Conservation (phyloP, 768 basidiomycete species). For the Mrakia hoshinonis region DNA sequence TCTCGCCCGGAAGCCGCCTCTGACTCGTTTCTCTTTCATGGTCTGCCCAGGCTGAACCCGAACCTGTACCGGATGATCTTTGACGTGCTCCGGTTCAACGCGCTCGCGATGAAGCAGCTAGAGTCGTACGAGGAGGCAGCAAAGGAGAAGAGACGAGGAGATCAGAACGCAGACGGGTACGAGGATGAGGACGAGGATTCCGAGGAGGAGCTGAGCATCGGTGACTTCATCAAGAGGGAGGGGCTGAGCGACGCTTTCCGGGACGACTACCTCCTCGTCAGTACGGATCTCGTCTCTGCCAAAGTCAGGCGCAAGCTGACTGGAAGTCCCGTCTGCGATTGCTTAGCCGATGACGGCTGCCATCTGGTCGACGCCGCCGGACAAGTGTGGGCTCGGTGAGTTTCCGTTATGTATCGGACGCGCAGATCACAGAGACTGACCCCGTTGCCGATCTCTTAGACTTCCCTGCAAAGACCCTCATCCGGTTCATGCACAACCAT, state of each 20-base stretch:
- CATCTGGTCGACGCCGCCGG: conserved; percentile 69
- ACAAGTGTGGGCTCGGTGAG: conserved; percentile 49
- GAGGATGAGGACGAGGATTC: conserved; percentile 33
- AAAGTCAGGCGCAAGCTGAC: neutral
- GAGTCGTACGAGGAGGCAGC: conserved; percentile 7
- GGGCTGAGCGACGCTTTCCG: conserved; percentile 60
- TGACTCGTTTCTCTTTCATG: neutral
- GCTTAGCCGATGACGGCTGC: conserved; percentile 72
- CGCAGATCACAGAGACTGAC: no score
- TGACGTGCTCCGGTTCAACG: conserved; percentile 65
- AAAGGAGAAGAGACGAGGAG: neutral
- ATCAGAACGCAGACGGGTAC: conserved; percentile 29
- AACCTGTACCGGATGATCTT: conserved; percentile 65
- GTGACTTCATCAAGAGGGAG: conserved; percentile 54
- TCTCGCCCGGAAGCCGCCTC: neutral
- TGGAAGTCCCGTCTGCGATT: neutral
- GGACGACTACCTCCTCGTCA: conserved; percentile 66
- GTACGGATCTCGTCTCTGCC: conserved; percentile 30
- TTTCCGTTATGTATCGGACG: no score
- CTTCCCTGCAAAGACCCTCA: conserved; percentile 62
- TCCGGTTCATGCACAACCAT: conserved; percentile 67
- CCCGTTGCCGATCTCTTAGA: no score
- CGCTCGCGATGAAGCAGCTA: conserved; percentile 52
- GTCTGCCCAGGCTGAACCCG: conserved; percentile 46
- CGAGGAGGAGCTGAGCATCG: conserved; percentile 44